phyloP scores from a whole-genome alignment of 352 stramenopile species.

The Globisporangium heterothallicum region DNA sequence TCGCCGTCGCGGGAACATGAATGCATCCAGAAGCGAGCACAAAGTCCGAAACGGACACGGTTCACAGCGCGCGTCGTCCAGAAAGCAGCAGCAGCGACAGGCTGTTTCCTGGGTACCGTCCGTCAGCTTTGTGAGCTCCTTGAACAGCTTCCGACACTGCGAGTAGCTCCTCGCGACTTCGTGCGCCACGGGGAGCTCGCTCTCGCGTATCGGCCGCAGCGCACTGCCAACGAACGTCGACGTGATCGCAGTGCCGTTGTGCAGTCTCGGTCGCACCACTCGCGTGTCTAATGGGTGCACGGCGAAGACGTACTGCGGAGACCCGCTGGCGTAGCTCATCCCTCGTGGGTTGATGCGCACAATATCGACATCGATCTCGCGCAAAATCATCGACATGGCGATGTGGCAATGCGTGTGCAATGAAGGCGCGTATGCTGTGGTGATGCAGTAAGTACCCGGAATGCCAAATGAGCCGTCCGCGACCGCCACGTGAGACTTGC shows the following conservation, averaged over 20 bases:
- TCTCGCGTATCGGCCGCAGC: slow-evolving; percentile 12
- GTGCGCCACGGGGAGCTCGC: slow-evolving; percentile 27
- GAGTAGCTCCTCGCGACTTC: slow-evolving; percentile 48
- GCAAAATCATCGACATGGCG: slow-evolving; percentile 35
- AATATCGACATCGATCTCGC: slow-evolving; percentile 48
- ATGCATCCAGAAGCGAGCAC: slow-evolving; percentile 26
- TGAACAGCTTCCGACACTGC: slow-evolving; percentile 45
- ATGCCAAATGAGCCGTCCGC: too few relatives aligned
- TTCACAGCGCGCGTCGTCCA: slow-evolving; percentile 33
- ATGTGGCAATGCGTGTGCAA: too few relatives aligned
- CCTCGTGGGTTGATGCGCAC: slow-evolving; percentile 19
- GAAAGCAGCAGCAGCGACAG: slow-evolving; percentile 32
- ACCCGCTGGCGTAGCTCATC: slow-evolving; percentile 1
- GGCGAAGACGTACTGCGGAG: slow-evolving; percentile 47
- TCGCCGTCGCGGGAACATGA: slow-evolving; percentile 44
- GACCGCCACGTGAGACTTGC: too few relatives aligned
- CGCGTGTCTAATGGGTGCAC: slow-evolving; percentile 19
- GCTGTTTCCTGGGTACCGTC: slow-evolving; percentile 30
- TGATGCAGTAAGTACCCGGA: too few relatives aligned
- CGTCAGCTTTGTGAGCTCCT: slow-evolving; percentile 30
- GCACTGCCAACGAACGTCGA: slow-evolving; percentile 12
- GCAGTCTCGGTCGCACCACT: slow-evolving; percentile 19
- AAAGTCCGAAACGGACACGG: slow-evolving; percentile 64
- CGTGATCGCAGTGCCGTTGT: slow-evolving; percentile 15
- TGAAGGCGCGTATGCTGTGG: too few relatives aligned